Conservation (phyloP, 2,329 filamentous ascomycete species). For the Pseudocercospora pini-densiflorae region DNA sequence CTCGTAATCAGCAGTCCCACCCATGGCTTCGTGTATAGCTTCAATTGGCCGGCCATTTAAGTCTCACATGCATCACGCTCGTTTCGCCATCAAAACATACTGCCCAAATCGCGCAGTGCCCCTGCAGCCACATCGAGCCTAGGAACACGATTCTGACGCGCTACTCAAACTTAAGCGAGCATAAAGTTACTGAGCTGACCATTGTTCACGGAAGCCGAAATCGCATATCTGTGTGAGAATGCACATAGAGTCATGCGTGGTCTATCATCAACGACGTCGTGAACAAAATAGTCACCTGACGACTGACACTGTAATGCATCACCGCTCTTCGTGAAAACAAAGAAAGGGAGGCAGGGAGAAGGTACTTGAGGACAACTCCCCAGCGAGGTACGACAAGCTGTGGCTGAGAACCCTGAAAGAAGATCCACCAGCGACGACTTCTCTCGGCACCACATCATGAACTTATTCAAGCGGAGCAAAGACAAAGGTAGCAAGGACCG, state of each 20-base stretch:
- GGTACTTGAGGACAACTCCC: not conserved
- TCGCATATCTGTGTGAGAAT: not conserved
- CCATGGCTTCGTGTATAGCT: slow-evolving; percentile 10
- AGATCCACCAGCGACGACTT: not conserved
- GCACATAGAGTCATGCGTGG: not conserved
- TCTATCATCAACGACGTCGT: not conserved
- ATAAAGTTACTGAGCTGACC: not conserved
- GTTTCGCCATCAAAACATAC: slow-evolving; percentile 20
- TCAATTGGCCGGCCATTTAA: slow-evolving; percentile 15
- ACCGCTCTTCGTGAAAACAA: not conserved
- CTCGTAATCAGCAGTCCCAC: slow-evolving; percentile 12
- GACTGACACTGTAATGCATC: not conserved
- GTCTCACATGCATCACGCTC: slow-evolving; percentile 21
- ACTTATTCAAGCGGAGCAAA: slow-evolving; percentile 20
- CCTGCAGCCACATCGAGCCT: slow-evolving; percentile 1
- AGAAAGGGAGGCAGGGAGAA: not conserved
- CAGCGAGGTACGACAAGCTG: not conserved
- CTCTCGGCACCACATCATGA: slow-evolving; percentile 12
- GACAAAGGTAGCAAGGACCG: slow-evolving; percentile 8
- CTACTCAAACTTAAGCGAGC: slow-evolving; percentile 6
- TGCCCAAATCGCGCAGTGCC: slow-evolving; percentile 9
- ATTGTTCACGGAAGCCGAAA: no score
- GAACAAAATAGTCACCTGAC: not conserved
- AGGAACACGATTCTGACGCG: slow-evolving; percentile 5
- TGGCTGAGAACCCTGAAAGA: not conserved